Evolutionary conservation across 345 rosid species (phyloP).

Genomic region (Dovyalis caffra): DNA sequence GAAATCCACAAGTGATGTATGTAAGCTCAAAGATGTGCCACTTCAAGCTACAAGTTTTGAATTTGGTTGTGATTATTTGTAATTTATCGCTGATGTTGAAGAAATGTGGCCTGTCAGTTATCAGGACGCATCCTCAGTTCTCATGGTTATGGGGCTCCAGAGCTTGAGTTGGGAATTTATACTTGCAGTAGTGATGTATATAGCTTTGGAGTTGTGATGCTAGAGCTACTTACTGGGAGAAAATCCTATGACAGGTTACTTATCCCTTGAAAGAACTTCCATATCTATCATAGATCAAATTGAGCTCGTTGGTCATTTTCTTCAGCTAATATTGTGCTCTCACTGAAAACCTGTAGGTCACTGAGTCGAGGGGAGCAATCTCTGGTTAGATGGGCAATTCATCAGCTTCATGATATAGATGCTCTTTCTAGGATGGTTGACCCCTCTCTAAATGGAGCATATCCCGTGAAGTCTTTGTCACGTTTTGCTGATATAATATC

Average conservation of each 20-base stretch:
- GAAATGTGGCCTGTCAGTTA: constrained; percentile 36
- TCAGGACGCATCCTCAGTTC: constrained; percentile 37
- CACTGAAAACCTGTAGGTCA: constrained; percentile 41
- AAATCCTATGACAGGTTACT: constrained; percentile 77
- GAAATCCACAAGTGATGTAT: too few species aligned
- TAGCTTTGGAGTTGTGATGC: constrained; percentile 94
- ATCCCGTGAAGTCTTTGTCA: constrained; percentile 79
- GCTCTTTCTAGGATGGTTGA: constrained; percentile 87
- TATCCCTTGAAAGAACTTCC: neutral
- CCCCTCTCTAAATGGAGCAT: constrained; percentile 59
- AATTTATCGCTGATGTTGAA: constrained; percentile 11
- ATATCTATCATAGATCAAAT: neutral
- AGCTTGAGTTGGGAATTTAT: constrained; percentile 70
- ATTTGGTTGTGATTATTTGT: neutral
- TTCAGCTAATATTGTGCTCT: neutral
- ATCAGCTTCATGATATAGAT: constrained; percentile 85
- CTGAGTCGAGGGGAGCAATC: constrained; percentile 74
- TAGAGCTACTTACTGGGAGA: constrained; percentile 87
- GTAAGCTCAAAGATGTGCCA: neutral
- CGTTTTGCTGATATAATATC: constrained; percentile 92
- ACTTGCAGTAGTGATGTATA: constrained; percentile 87
- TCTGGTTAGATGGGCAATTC: constrained; percentile 86
- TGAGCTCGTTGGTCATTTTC: neutral
- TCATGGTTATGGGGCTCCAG: constrained; percentile 69
- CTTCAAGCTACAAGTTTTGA: neutral